Percentiles rank a stretch among this genome's conserved stretches.
phyloP scores from a whole-genome alignment of 2,329 filamentous ascomycete genomes.

The Thelonectria blattea region DNA sequence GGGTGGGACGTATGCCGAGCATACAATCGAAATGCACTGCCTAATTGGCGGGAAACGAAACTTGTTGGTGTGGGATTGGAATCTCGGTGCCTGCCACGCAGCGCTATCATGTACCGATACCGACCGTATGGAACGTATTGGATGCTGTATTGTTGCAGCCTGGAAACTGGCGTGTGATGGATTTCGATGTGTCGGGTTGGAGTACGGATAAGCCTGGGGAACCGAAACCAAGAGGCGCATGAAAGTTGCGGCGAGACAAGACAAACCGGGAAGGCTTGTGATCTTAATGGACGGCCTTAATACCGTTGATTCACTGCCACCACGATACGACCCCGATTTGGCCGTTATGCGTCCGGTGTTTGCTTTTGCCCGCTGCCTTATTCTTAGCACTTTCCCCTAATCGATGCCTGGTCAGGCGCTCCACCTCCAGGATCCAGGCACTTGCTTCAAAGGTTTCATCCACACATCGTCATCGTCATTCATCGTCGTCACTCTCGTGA shows the following conservation, averaged over 20 bases:
- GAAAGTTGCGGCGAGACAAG: background rate
- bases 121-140: too few species aligned
- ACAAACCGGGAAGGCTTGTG: background rate
- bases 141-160: too few species aligned
- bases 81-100: constrained; percentile 12
- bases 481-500: too few species aligned
- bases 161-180: background rate
- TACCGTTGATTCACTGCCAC: background rate
- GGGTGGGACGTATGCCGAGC: constrained; percentile 56
- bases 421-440: background rate
- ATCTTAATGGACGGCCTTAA: background rate
- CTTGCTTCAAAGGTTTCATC: background rate
- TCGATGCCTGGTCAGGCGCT: constrained; percentile 14
- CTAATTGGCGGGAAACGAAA: constrained; percentile 22
- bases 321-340: background rate
- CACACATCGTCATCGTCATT: too few species aligned
- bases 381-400: constrained; percentile 3
- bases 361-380: background rate
- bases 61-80: constrained; percentile 6
- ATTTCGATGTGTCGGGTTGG: constrained; percentile 1
- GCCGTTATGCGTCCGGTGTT: background rate
- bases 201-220: background rate
- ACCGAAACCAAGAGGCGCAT: background rate
- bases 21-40: constrained; percentile 49
- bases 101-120: too few species aligned